Percentiles rank a stretch among this genome's conserved stretches.
These are phyloP conservation scores for Crassisporium funariophilum DNA, from an alignment of 768 basidiomycete species.

Conservation along the genomic window DNA sequence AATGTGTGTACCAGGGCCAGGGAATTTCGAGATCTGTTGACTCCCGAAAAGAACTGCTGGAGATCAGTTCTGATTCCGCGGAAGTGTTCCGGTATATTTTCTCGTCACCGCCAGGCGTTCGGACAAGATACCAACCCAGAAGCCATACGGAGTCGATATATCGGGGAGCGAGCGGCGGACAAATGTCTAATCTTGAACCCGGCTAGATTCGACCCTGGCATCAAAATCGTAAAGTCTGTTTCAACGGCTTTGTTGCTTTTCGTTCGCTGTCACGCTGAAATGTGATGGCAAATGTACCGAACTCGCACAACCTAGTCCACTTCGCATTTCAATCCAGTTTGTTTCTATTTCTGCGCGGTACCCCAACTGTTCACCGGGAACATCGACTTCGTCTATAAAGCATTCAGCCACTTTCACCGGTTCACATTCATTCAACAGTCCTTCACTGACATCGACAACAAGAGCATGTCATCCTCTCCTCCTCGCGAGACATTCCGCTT, in stretches of 20 bases:
- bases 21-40: slow-evolving; percentile 17
- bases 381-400: slow-evolving; percentile 18
- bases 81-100: slow-evolving; percentile 27
- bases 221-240: slow-evolving; percentile 22
- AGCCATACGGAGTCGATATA: slow-evolving; percentile 14
- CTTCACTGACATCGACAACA: background rate
- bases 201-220: slow-evolving; percentile 21
- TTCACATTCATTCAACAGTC: background rate
- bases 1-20: slow-evolving; percentile 21
- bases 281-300: background rate
- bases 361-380: slow-evolving; percentile 19
- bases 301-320: slow-evolving; percentile 8
- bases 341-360: slow-evolving; percentile 12
- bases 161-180: slow-evolving; percentile 17
- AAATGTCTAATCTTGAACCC: slow-evolving; percentile 16
- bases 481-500: slow-evolving; percentile 51
- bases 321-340: slow-evolving; percentile 11
- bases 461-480: slow-evolving; percentile 22
- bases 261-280: slow-evolving; percentile 11
- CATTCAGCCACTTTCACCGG: background rate
- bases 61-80: slow-evolving; percentile 28
- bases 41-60: slow-evolving; percentile 12
- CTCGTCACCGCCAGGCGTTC: slow-evolving; percentile 24
- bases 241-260: slow-evolving; percentile 11
- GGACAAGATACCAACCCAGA: slow-evolving; percentile 4